These are phyloP conservation scores for Carallia pectinifolia DNA, from an alignment of 345 rosid genomes.

Conservation along the genomic window DNA sequence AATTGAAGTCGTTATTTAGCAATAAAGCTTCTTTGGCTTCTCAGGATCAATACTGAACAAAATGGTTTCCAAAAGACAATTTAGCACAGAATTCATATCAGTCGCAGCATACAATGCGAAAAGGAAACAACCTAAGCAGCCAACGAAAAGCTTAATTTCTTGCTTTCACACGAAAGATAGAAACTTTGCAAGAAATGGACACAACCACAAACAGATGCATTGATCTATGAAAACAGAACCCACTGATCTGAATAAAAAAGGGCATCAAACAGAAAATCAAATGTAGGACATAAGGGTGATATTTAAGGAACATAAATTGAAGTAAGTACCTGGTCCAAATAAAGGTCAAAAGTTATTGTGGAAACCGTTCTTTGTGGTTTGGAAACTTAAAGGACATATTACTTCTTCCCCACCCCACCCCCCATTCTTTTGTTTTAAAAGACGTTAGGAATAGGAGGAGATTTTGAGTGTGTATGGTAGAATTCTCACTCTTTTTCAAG, in stretches of 20 bases:
- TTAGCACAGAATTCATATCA: background rate
- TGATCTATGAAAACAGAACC: background rate
- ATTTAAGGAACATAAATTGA: background rate
- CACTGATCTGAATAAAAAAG: background rate
- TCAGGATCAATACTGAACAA: no score
- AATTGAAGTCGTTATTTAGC: no score
- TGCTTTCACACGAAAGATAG: background rate
- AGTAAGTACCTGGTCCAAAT: conserved; percentile 3
- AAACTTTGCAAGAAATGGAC: background rate
- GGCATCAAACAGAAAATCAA: no score
- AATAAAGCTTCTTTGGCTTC: no score
- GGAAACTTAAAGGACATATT: background rate
- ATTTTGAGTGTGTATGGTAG: background rate
- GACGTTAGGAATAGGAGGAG: background rate
- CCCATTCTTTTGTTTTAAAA: background rate
- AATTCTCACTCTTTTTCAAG: no score
- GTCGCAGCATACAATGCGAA: background rate
- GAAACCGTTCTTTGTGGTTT: background rate
- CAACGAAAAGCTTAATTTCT: background rate
- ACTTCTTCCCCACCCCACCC: no score
- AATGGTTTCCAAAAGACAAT: no score
- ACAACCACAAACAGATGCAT: background rate
- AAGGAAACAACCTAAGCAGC: background rate
- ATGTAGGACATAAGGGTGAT: background rate
- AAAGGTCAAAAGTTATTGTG: background rate